Evolutionary conservation across 2,329 filamentous ascomycete genomes (phyloP), one percentile per base, ranked within the genome.

Genomic region (Venturia asperata): DNA sequence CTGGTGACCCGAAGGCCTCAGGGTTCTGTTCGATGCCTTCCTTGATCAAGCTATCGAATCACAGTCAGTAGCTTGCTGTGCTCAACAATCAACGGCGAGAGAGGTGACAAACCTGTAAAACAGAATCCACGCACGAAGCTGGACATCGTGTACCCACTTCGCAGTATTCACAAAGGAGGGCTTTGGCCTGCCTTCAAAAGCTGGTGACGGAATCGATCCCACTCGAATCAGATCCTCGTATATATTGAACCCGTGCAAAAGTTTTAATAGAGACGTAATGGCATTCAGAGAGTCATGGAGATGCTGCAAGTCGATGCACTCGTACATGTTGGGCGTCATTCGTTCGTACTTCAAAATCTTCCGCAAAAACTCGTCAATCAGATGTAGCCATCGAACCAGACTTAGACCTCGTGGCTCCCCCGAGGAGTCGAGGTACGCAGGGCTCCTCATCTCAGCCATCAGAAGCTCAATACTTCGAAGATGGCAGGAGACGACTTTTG

Each of bases 401-500:
- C 87, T 81, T 39, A 86, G 79, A 65, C 86, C 85, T n/a, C 92
- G 86, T 24, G 88, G 83, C 34, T 87, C 84, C 24, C 80, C 77
- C 0, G 86, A 77, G 52, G 80, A 77, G 45, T 84, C 80, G 1
- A 80, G 70, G 70, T 85, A 84, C 0, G 84, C 82, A 9, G 82
- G 77, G 11, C 83, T 79, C 69, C 86, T 86, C 10, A 92, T 78
- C 67, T 94, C 89, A 24, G 79, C 80, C 3, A 94, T 81, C 24
- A 97, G 85, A 70, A 92, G 88, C 73, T 95, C 91, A 61, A 97
- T 90, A 69, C 90, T 91, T 69, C 89, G 88, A 39, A 99, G 80
- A 67, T 90, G 85, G 75, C 92, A 97, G 0, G 90, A 95, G 39
- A 97, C 86, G 17, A 94, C 87, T 74, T 96, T 97, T 0, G 93